phyloP scores from a whole-genome alignment of 768 basidiomycete species.

The Pleurotus eryngii region DNA sequence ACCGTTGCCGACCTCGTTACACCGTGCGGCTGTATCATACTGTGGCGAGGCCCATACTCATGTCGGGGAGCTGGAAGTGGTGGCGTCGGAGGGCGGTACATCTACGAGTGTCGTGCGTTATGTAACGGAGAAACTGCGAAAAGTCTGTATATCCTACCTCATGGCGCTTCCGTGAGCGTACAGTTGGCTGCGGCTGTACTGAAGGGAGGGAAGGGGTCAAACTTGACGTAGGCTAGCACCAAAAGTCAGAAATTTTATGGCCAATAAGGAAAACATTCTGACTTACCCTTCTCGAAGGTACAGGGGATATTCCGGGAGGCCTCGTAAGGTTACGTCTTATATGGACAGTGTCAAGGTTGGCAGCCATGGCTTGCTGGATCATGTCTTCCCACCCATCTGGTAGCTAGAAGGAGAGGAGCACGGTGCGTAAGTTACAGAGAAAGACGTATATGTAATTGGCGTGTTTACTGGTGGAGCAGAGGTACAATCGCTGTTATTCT shows the following conservation, averaged over 20 bases:
- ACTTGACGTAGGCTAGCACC: too few species aligned
- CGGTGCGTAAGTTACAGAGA: neutral
- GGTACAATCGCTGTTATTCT: neutral
- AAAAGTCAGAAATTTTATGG: neutral
- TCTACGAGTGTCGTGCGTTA: conserved; percentile 22
- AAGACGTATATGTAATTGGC: neutral
- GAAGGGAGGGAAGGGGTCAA: neutral
- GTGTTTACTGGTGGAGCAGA: conserved; percentile 7
- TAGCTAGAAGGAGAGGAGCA: conserved; percentile 17
- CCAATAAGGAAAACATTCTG: neutral
- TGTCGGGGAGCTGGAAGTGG: conserved; percentile 33
- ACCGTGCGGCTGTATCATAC: neutral
- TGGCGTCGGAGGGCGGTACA: conserved; percentile 59
- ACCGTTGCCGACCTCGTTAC: neutral
- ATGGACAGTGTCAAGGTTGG: neutral
- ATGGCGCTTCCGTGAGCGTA: conserved; percentile 1
- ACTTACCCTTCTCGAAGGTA: neutral
- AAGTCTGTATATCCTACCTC: neutral
- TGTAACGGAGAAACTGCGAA: neutral
- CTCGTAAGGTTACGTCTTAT: neutral
- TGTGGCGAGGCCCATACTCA: neutral
- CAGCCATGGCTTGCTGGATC: conserved; percentile 16
- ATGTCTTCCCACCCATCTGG: conserved; percentile 34
- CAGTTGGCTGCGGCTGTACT: neutral
- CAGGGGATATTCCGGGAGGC: conserved; percentile 1